Conservation (phyloP, 805 yeast species). For the Cyberlindnera xylosilytica region DNA sequence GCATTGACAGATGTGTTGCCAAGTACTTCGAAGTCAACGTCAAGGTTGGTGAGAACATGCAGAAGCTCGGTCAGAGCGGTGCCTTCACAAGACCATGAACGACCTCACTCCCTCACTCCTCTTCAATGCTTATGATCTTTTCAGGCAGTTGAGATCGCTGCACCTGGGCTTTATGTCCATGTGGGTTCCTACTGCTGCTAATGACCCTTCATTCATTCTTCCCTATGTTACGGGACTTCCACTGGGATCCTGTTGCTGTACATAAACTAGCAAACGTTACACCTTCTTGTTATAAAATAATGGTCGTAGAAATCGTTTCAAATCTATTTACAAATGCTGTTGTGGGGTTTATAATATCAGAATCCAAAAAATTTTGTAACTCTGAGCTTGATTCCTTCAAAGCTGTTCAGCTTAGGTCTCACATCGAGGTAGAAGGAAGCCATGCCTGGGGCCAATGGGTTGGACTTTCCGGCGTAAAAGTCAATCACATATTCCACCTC, state of each 20-base stretch:
- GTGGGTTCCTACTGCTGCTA: neutral
- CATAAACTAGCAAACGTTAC: neutral
- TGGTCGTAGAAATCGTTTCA: neutral
- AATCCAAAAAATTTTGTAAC: slow-evolving; percentile 58
- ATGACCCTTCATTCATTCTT: neutral
- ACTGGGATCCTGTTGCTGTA: too few species aligned
- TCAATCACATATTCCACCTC: slow-evolving; percentile 89
- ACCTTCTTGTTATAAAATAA: neutral
- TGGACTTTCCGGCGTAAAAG: slow-evolving; percentile 63
- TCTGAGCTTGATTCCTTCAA: slow-evolving; percentile 79
- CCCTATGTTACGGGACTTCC: too few species aligned
- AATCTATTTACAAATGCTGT: slow-evolving; percentile 4
- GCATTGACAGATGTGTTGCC: slow-evolving; percentile 94
- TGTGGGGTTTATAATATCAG: slow-evolving; percentile 15
- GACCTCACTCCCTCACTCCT: neutral
- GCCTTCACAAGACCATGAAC: slow-evolving; percentile 31
- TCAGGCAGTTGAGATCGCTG: neutral
- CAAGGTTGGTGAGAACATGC: slow-evolving; percentile 83
- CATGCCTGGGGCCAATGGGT: slow-evolving; percentile 40
- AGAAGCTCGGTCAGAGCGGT: slow-evolving; percentile 45
- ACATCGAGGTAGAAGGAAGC: slow-evolving; percentile 80
- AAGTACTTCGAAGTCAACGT: slow-evolving; percentile 93
- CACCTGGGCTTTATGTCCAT: neutral
- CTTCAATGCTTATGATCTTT: neutral
- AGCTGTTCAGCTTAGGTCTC: slow-evolving; percentile 80